Evolutionary conservation across 2,329 filamentous ascomycete species (phyloP).

Genomic region (Penicillium brasilianum): DNA sequence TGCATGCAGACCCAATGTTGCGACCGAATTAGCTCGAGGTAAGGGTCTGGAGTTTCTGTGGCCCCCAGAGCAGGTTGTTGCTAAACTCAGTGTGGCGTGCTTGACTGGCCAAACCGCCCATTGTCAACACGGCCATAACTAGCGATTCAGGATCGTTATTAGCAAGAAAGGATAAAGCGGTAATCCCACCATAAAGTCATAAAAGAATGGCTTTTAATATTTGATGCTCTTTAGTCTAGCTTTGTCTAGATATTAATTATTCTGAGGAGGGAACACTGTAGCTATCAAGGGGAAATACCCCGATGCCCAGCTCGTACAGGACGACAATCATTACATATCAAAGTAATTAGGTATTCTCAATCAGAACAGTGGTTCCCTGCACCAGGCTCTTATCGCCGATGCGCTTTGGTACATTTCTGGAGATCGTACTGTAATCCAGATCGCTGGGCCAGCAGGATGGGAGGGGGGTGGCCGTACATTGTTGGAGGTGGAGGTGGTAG

Average conservation of each 20-base stretch:
- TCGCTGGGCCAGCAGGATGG: slow-evolving; percentile 13
- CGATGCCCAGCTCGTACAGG: not conserved
- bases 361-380: not conserved
- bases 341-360: not conserved
- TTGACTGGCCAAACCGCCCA: slow-evolving; percentile 25
- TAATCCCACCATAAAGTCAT: not conserved
- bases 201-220: not conserved
- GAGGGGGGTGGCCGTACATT: not conserved
- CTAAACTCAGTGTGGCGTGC: slow-evolving; percentile 27
- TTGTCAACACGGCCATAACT: slow-evolving; percentile 25
- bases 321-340: not conserved
- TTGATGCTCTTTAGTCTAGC: not conserved
- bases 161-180: not conserved
- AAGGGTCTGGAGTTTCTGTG: slow-evolving; percentile 16
- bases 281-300: not conserved
- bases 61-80: slow-evolving; percentile 21
- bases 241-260: not conserved
- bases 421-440: slow-evolving; percentile 8
- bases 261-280: not conserved
- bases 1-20: slow-evolving; percentile 8
- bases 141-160: not conserved
- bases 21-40: slow-evolving; percentile 20
- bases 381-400: slow-evolving; percentile 4
- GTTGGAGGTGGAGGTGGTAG: not conserved
- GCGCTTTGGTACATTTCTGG: slow-evolving; percentile 5